phyloP scores from a whole-genome alignment of 306 rosid genomes.

The Hippophae gyantsensis region DNA sequence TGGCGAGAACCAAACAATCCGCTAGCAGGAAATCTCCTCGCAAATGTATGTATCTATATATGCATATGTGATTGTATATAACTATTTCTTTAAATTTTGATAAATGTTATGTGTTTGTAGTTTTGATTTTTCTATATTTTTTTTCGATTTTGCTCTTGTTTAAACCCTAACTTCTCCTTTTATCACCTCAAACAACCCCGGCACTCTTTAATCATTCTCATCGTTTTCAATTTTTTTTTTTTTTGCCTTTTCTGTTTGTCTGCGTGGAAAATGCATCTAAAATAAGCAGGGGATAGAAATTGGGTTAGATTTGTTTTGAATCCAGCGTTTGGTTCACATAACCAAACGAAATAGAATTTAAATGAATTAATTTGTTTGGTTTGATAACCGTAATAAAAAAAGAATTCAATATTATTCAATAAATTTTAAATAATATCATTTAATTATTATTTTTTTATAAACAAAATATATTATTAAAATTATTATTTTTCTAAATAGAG shows the following conservation, averaged over 20 bases:
- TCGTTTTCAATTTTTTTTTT: background rate
- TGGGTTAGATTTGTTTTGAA: background rate
- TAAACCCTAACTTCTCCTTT: slow-evolving; percentile 20
- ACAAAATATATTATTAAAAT: too few relatives aligned
- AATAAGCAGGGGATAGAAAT: background rate
- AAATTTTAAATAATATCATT: too few relatives aligned
- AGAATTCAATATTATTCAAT: too few relatives aligned
- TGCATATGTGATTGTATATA: background rate
- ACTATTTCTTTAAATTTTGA: background rate
- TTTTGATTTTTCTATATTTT: background rate
- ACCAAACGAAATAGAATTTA: too few relatives aligned
- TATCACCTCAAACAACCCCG: slow-evolving; percentile 9
- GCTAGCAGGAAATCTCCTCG: slow-evolving; percentile 13
- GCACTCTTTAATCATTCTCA: slow-evolving; percentile 17
- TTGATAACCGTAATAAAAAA: too few relatives aligned
- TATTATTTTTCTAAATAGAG: too few relatives aligned
- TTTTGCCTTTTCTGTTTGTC: slow-evolving; percentile 4
- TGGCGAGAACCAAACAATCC: slow-evolving; percentile 47
- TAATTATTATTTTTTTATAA: too few relatives aligned
- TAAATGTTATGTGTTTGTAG: background rate
- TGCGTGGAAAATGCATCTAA: slow-evolving; percentile 7
- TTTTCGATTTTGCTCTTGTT: background rate
- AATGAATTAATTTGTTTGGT: too few relatives aligned
- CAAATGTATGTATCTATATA: slow-evolving; percentile 14
- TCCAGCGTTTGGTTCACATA: too few relatives aligned